A percentile compares a stretch with the other conserved stretches of the same genome.
phyloP scores from a whole-genome alignment of 2,329 filamentous ascomycete genomes.

The Aureobasidium sp. region DNA sequence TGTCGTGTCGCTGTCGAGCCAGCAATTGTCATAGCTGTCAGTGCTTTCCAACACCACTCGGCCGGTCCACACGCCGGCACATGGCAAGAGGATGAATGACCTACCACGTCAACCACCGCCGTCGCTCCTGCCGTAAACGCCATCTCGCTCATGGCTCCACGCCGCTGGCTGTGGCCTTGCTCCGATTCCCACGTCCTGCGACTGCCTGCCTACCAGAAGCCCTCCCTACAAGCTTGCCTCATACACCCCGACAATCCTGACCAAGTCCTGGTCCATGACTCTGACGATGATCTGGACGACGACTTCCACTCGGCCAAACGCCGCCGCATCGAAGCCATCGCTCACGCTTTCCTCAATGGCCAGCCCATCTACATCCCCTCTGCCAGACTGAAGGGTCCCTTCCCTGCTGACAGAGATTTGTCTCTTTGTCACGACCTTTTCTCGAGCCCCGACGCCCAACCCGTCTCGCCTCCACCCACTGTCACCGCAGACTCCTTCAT shows the following conservation, averaged over 20 bases:
- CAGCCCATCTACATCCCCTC: conserved; percentile 50
- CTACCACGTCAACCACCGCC: background rate
- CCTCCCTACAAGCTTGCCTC: background rate
- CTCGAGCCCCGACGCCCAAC: background rate
- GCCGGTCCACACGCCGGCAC: background rate
- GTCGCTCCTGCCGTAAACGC: background rate
- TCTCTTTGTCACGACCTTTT: background rate
- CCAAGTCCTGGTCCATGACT: conserved; percentile 50
- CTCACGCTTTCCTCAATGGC: conserved; percentile 50
- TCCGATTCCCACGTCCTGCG: conserved; percentile 14
- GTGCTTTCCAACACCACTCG: background rate
- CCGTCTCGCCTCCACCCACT: conserved; percentile 6
- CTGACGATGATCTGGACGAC: conserved; percentile 48
- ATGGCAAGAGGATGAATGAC: background rate
- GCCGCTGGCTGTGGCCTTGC: conserved; percentile 17
- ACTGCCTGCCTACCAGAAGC: conserved; percentile 7
- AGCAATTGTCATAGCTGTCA: background rate
- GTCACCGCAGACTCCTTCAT: conserved; percentile 6
- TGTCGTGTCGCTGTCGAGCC: background rate
- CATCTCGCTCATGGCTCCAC: conserved; percentile 4
- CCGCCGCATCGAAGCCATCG: conserved; percentile 51
- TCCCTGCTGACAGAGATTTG: conserved; percentile 28
- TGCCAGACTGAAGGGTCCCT: conserved; percentile 54
- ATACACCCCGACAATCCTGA: background rate
- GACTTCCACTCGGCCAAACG: conserved; percentile 42